phyloP scores from a whole-genome alignment of 1,139 yeast genomes.

The Lodderomyces jiufengensis region DNA sequence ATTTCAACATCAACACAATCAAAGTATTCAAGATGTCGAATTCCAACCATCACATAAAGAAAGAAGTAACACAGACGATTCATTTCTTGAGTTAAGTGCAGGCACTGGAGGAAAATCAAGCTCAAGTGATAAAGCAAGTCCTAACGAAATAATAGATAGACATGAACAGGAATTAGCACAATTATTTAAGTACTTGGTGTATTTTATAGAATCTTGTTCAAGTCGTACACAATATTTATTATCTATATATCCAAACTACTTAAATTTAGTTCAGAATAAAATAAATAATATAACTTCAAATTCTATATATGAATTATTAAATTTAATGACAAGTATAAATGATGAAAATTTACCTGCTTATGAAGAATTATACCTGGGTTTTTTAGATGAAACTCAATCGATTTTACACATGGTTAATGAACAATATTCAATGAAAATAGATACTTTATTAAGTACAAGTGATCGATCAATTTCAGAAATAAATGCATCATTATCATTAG shows the following conservation, averaged over 20 bases:
- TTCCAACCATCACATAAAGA: slow-evolving; percentile 5
- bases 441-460: slow-evolving; percentile 62
- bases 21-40: slow-evolving; percentile 9
- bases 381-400: slow-evolving; percentile 35
- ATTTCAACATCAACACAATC: not conserved
- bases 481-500: slow-evolving; percentile 73
- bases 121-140: no score
- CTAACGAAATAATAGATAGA: slow-evolving; percentile 8
- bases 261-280: slow-evolving; percentile 17
- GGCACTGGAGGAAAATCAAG: not conserved
- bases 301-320: slow-evolving; percentile 24
- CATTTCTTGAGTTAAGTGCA: not conserved
- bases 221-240: slow-evolving; percentile 26
- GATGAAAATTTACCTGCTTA: slow-evolving; percentile 37
- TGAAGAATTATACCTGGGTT: slow-evolving; percentile 31
- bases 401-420: slow-evolving; percentile 40
- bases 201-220: slow-evolving; percentile 17
- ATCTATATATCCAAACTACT: slow-evolving; percentile 29
- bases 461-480: slow-evolving; percentile 81
- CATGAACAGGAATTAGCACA: slow-evolving; percentile 12
- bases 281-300: slow-evolving; percentile 21
- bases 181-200: slow-evolving; percentile 10
- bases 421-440: slow-evolving; percentile 50
- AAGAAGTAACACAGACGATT: slow-evolving; percentile 2
- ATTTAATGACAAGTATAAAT: slow-evolving; percentile 26